phyloP scores from a whole-genome alignment of 2,329 filamentous ascomycete genomes.

The Aspergillus pseudonomiae region DNA sequence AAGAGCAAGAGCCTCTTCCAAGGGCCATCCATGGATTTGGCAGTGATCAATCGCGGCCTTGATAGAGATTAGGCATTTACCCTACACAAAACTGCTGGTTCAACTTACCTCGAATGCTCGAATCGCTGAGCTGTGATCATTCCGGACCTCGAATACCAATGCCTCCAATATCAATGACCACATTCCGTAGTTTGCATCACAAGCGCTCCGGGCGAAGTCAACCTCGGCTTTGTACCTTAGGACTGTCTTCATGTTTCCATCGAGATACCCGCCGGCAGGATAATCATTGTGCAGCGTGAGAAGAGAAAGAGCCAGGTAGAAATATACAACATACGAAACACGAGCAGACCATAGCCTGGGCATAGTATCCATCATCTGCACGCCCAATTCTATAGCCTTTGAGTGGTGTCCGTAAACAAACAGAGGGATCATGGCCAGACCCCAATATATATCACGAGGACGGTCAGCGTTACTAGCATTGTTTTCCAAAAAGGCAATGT shows the following conservation, averaged over 20 bases:
- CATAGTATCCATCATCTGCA: constrained; percentile 44
- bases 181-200: constrained; percentile 62
- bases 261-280: constrained; percentile 46
- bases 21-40: constrained; percentile 58
- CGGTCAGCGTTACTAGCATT: constrained; percentile 54
- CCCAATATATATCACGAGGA: constrained; percentile 59
- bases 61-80: constrained; percentile 22
- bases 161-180: constrained; percentile 61
- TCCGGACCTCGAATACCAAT: constrained; percentile 54
- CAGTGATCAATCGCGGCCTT: constrained; percentile 64
- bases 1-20: constrained; percentile 63
- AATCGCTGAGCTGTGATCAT: constrained; percentile 50
- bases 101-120: constrained; percentile 38
- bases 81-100: background rate
- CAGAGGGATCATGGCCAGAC: constrained; percentile 51
- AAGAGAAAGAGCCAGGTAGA: constrained; percentile 49
- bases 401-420: constrained; percentile 51
- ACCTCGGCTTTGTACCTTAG: constrained; percentile 55
- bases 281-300: constrained; percentile 48
- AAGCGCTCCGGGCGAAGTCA: constrained; percentile 55
- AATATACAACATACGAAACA: constrained; percentile 46
- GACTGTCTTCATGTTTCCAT: constrained; percentile 53
- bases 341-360: constrained; percentile 52
- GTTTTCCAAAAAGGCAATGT: constrained; percentile 50
- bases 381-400: constrained; percentile 48